Conservation (phyloP, 2,329 filamentous ascomycete species). For the Mycosphaerelloides madeirae region DNA sequence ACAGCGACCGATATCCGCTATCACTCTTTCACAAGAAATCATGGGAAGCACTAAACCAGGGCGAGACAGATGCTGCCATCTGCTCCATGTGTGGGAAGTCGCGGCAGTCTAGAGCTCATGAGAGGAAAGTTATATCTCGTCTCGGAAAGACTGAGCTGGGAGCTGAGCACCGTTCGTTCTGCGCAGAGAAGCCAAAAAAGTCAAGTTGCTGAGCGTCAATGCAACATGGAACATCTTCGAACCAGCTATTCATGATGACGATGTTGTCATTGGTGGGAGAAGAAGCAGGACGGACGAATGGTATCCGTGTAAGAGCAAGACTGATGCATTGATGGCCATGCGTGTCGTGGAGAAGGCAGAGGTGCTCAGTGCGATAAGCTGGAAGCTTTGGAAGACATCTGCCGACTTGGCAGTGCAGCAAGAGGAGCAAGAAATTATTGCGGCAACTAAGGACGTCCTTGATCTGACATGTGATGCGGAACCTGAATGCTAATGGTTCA, state of each 20-base stretch:
- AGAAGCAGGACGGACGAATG: constrained; percentile 10
- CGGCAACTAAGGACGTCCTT: too few relatives aligned
- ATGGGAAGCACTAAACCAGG: constrained; percentile 15
- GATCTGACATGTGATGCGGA: too few relatives aligned
- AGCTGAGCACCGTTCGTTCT: constrained; percentile 4
- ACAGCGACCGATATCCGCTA: constrained; percentile 18
- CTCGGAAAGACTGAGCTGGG: constrained; percentile 19
- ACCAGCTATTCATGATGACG: constrained; percentile 17
- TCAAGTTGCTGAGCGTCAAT: constrained; percentile 19
- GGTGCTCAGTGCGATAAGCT: constrained; percentile 10
- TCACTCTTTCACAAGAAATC: constrained; percentile 15
- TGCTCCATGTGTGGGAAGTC: constrained; percentile 17
- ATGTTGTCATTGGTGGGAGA: constrained; percentile 14
- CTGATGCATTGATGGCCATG: constrained; percentile 16
- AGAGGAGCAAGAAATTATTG: too few relatives aligned
- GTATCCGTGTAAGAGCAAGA: constrained; percentile 12
- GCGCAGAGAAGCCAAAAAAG: constrained; percentile 17
- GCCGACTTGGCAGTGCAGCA: background rate
- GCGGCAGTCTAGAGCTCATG: constrained; percentile 8
- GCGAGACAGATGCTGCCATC: constrained; percentile 9
- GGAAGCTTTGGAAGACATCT: constrained; percentile 13
- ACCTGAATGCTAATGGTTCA: too few relatives aligned
- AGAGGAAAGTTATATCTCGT: constrained; percentile 22
- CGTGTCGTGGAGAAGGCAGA: constrained; percentile 15
- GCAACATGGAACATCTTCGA: constrained; percentile 19